These are phyloP conservation scores for Magnusiomyces fungicola DNA, from an alignment of 1,139 yeast species.

Conservation along the genomic window DNA sequence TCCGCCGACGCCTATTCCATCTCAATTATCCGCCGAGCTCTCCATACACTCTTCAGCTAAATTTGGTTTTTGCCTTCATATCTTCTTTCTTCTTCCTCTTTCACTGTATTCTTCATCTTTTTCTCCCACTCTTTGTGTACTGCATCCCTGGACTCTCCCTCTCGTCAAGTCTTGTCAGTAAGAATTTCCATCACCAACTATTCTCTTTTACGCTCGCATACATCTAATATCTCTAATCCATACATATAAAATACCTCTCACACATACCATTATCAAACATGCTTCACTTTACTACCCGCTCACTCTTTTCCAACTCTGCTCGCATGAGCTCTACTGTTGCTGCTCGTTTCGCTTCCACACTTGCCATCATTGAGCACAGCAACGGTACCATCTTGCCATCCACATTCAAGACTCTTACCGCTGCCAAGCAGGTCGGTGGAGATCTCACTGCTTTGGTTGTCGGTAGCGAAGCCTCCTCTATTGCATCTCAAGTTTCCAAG, in stretches of 20 bases:
- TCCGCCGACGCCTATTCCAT: too few relatives aligned
- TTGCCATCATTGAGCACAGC: constrained; percentile 64
- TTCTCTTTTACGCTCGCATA: too few relatives aligned
- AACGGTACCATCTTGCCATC: constrained; percentile 53
- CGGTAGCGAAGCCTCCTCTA: constrained; percentile 32
- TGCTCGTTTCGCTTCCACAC: constrained; percentile 45
- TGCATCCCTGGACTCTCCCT: too few relatives aligned
- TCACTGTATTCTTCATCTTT: constrained; percentile 4
- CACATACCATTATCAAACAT: constrained; percentile 1
- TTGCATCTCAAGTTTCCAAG: constrained; percentile 32
- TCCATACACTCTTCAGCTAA: too few relatives aligned
- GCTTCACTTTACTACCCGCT: constrained; percentile 6
- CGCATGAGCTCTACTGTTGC: background rate
- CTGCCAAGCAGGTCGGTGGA: constrained; percentile 35
- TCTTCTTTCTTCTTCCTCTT: background rate
- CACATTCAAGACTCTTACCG: constrained; percentile 44
- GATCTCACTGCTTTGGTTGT: constrained; percentile 37
- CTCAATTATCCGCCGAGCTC: too few relatives aligned
- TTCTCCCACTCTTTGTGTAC: background rate
- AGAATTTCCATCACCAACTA: too few relatives aligned
- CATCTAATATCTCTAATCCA: too few relatives aligned
- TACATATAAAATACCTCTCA: too few relatives aligned
- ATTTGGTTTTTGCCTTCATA: background rate
- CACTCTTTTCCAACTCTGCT: constrained; percentile 7
- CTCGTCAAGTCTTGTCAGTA: too few relatives aligned